Evolutionary conservation across 2,329 filamentous ascomycete genomes (phyloP), one percentile per base, ranked within the genome.

Genomic region (Lachnellula suecica): DNA sequence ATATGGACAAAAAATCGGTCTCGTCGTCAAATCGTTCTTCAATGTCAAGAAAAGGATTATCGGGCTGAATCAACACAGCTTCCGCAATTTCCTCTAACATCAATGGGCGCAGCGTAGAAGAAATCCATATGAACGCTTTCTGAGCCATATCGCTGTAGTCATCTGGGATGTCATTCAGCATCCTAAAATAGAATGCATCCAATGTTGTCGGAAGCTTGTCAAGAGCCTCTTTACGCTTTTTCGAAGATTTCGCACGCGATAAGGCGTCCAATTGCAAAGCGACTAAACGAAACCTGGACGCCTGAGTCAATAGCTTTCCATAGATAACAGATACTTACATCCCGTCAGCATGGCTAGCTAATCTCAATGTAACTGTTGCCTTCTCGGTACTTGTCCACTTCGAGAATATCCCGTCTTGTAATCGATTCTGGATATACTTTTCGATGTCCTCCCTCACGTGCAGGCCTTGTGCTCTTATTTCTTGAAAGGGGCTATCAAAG

Each of bases 51-150:
- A 27, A 49, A 20, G 46, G 35, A 4, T 47, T 10, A 4, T 42
- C 37, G 19, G 24, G 11, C 19, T 27, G 25, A 20, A 49, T 22
- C n/a, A 47, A 22, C 8, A 47, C 20, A 2, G 38, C 47, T 31
- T 49, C 47, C 11, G 47, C 23, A 7, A 49, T 13, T 31, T 49
- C 47, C 10, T 42, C 4, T 13, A 49, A 19, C 4, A 38, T 15
- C 50, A 44, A 22, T 7, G 42, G 50, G n/a, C 47, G 25, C 1
- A 24, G 44, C 9, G 61, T 43, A 27, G 49, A 61, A 3, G 58
- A 38, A 5, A 68, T 45, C 59, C 58, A 68, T 44, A 53, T 44
- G 5, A 68, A 50, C 17, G 65, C 55, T 10, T 20, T 29, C 13
- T 10, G 22, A 20, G 43, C 53, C 8, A 37, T 24, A 4, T 42